phyloP scores from a whole-genome alignment of 371 early-diverging fungal genomes.

The Mucor sp. region DNA sequence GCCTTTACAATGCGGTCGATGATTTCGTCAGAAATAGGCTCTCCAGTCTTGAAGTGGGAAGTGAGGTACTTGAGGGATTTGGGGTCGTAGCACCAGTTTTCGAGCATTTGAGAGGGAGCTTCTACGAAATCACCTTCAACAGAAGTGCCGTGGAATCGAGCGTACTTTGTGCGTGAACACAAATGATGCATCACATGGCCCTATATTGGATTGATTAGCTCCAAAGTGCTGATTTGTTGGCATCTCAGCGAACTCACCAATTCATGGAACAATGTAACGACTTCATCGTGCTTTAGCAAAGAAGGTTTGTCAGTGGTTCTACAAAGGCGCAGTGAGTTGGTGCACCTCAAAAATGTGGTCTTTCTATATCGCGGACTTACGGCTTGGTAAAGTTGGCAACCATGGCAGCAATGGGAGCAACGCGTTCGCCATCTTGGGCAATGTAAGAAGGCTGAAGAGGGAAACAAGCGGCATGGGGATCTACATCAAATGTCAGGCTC shows the following conservation, averaged over 20 bases:
- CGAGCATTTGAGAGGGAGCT: conserved; percentile 78
- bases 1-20: conserved; percentile 70
- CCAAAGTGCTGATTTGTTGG: background rate
- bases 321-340: background rate
- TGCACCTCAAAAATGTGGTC: background rate
- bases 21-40: conserved; percentile 74
- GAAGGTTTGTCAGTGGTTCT: conserved; percentile 73
- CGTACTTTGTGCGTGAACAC: conserved; percentile 71
- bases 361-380: conserved; percentile 18
- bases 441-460: conserved; percentile 67
- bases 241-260: conserved; percentile 36
- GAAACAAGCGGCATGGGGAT: conserved; percentile 77
- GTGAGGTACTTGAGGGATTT: conserved; percentile 70
- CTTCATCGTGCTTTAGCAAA: conserved; percentile 83
- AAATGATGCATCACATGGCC: conserved; percentile 87
- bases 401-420: conserved; percentile 79
- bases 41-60: conserved; percentile 71
- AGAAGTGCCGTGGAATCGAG: conserved; percentile 76
- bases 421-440: conserved; percentile 49
- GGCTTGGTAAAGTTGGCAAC: conserved; percentile 85
- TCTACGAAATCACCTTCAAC: conserved; percentile 93
- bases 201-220: conserved; percentile 32
- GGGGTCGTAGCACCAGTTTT: conserved; percentile 84
- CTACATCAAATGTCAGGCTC: conserved; percentile 31
- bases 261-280: conserved; percentile 79